A percentile compares a stretch with the other conserved stretches of the same genome.
Evolutionary conservation across 495 filamentous ascomycete species (phyloP).

Genomic region (Daldinia caldariorum): DNA sequence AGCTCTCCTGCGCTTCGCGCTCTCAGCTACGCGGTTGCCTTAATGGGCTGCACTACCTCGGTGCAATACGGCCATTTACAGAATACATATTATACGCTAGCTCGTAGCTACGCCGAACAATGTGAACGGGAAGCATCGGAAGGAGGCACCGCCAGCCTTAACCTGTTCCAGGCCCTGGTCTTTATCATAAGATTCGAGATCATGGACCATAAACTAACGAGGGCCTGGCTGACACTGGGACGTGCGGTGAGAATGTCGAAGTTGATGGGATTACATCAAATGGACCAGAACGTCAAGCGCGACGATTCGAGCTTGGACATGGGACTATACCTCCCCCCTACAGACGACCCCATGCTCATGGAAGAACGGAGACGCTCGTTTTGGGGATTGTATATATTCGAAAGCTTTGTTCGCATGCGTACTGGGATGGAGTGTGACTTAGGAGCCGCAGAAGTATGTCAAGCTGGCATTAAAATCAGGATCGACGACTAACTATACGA

Average conservation of each 20-base stretch:
- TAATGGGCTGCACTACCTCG: slow-evolving; percentile 14
- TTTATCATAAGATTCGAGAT: slow-evolving; percentile 17
- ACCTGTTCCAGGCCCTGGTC: slow-evolving; percentile 10
- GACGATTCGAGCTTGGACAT: neutral
- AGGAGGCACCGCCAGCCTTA: slow-evolving; percentile 3
- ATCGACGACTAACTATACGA: slow-evolving; percentile 7
- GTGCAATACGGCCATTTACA: slow-evolving; percentile 11
- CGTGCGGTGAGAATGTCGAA: slow-evolving; percentile 12
- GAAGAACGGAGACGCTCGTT: slow-evolving; percentile 17
- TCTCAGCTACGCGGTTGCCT: slow-evolving; percentile 7
- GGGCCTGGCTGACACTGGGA: slow-evolving; percentile 13
- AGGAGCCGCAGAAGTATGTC: slow-evolving; percentile 8
- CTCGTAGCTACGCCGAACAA: slow-evolving; percentile 15
- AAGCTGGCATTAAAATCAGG: neutral
- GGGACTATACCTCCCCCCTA: slow-evolving; percentile 9
- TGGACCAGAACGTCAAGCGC: slow-evolving; percentile 9
- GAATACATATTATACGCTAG: slow-evolving; percentile 14
- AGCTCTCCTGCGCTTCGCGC: slow-evolving; percentile 5
- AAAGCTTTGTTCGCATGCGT: slow-evolving; percentile 11
- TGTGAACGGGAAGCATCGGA: slow-evolving; percentile 8
- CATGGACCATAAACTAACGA: slow-evolving; percentile 13
- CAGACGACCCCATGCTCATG: slow-evolving; percentile 8
- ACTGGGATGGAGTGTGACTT: slow-evolving; percentile 16
- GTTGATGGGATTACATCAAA: slow-evolving; percentile 14
- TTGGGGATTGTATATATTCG: slow-evolving; percentile 10